phyloP scores from a whole-genome alignment of 2,329 filamentous ascomycete species.

The Cephalotrichum gorgonifer region DNA sequence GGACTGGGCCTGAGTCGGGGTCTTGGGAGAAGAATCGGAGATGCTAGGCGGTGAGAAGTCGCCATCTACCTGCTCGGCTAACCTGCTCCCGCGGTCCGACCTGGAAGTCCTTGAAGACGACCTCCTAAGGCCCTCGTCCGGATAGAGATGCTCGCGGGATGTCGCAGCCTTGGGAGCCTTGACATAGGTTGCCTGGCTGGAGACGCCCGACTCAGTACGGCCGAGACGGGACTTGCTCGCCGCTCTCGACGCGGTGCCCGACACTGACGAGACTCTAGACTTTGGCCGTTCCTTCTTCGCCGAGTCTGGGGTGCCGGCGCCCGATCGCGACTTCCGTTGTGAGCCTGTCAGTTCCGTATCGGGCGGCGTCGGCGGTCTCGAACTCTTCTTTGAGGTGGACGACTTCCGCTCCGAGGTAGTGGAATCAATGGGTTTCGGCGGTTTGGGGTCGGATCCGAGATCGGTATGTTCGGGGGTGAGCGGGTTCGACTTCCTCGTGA shows the following conservation, averaged over 20 bases:
- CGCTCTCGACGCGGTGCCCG: constrained; percentile 31
- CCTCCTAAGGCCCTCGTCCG: constrained; percentile 8
- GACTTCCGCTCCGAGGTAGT: constrained; percentile 13
- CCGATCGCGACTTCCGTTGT: constrained; percentile 23
- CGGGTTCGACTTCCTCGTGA: constrained; percentile 29
- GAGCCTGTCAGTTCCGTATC: constrained; percentile 47
- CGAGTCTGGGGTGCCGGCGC: constrained; percentile 23
- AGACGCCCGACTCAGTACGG: constrained; percentile 38
- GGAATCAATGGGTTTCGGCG: constrained; percentile 37
- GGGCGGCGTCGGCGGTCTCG: constrained; percentile 51
- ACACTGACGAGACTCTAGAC: constrained; percentile 32
- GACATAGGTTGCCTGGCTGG: constrained; percentile 48
- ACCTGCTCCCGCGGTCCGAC: constrained; percentile 13
- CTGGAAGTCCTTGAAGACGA: constrained; percentile 7
- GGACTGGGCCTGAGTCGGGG: constrained; percentile 44
- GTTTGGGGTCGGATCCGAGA: constrained; percentile 30
- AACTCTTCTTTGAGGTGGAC: constrained; percentile 19
- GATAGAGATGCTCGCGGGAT: constrained; percentile 3
- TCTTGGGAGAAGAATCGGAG: constrained; percentile 49
- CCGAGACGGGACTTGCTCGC: constrained; percentile 44
- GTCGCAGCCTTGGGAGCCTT: constrained; percentile 13
- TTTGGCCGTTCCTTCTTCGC: constrained; percentile 24
- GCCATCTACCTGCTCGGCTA: constrained; percentile 29
- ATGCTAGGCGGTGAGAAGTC: constrained; percentile 34
- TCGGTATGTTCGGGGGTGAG: constrained; percentile 66